Evolutionary conservation across 306 rosid species (phyloP).

Genomic region (Canavalia ensiformis): DNA sequence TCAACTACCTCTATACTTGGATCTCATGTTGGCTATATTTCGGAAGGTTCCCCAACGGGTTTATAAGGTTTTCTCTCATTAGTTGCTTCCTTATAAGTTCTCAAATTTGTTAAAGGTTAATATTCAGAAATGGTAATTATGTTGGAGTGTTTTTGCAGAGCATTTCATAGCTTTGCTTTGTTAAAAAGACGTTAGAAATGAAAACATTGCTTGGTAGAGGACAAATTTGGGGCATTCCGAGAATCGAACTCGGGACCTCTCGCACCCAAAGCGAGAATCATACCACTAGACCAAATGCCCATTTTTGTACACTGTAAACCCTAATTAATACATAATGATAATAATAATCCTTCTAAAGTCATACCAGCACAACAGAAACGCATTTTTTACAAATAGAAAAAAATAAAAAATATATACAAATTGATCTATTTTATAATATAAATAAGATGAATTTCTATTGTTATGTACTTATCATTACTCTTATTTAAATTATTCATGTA

Average conservation of each 20-base stretch:
- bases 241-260: slow-evolving; percentile 56
- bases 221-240: slow-evolving; percentile 45
- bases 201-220: too few relatives aligned
- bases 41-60: slow-evolving; percentile 38
- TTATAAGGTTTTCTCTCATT: slow-evolving; percentile 19
- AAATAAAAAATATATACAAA: too few relatives aligned
- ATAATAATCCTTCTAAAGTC: too few relatives aligned
- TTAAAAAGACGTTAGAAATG: neutral
- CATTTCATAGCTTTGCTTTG: neutral
- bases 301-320: neutral
- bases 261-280: slow-evolving; percentile 56
- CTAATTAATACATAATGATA: too few relatives aligned
- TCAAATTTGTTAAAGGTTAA: too few relatives aligned
- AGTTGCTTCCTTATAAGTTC: neutral
- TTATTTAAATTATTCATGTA: too few relatives aligned
- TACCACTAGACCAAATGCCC: slow-evolving; percentile 58
- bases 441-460: too few relatives aligned
- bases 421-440: too few relatives aligned
- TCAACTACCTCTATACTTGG: slow-evolving; percentile 41
- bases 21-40: slow-evolving; percentile 29
- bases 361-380: too few relatives aligned
- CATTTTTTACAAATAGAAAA: too few relatives aligned
- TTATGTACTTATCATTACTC: too few relatives aligned
- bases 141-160: neutral
- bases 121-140: too few relatives aligned